phyloP scores from a whole-genome alignment of 805 yeast species.

The Candida sakaeoensis region DNA sequence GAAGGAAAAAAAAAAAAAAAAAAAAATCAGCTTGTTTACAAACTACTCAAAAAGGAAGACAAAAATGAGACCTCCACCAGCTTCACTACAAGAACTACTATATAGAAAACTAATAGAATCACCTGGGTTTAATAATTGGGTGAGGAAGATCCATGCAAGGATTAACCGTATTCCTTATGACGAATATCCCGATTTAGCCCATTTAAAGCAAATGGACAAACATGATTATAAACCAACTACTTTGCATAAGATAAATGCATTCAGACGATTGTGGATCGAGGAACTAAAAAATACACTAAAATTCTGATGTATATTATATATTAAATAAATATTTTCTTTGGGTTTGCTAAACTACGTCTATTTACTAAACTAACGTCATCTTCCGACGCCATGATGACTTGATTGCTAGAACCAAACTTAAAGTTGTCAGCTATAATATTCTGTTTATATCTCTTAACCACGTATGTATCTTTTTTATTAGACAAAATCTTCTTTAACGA shows the following conservation, averaged over 20 bases:
- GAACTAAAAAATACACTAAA: slow-evolving; percentile 58
- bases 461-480: slow-evolving; percentile 43
- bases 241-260: slow-evolving; percentile 59
- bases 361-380: slow-evolving; percentile 74
- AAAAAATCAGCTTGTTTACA: slow-evolving; percentile 5
- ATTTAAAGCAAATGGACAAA: slow-evolving; percentile 19
- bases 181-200: slow-evolving; percentile 15
- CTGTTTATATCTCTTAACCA: slow-evolving; percentile 58
- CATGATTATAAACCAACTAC: slow-evolving; percentile 45
- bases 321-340: slow-evolving; percentile 8
- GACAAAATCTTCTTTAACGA: slow-evolving; percentile 56
- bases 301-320: slow-evolving; percentile 22
- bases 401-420: slow-evolving; percentile 65
- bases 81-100: slow-evolving; percentile 46
- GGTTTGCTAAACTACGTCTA: slow-evolving; percentile 50
- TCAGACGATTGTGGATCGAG: slow-evolving; percentile 52
- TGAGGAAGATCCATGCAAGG: slow-evolving; percentile 56
- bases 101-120: slow-evolving; percentile 49
- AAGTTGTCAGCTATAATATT: slow-evolving; percentile 75
- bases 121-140: slow-evolving; percentile 59
- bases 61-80: slow-evolving; percentile 16
- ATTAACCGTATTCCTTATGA: slow-evolving; percentile 58
- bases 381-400: slow-evolving; percentile 68
- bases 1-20: background rate
- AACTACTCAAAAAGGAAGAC: background rate